Conservation (phyloP, 352 stramenopile genomes). For the Globisporangium cystogenes region DNA sequence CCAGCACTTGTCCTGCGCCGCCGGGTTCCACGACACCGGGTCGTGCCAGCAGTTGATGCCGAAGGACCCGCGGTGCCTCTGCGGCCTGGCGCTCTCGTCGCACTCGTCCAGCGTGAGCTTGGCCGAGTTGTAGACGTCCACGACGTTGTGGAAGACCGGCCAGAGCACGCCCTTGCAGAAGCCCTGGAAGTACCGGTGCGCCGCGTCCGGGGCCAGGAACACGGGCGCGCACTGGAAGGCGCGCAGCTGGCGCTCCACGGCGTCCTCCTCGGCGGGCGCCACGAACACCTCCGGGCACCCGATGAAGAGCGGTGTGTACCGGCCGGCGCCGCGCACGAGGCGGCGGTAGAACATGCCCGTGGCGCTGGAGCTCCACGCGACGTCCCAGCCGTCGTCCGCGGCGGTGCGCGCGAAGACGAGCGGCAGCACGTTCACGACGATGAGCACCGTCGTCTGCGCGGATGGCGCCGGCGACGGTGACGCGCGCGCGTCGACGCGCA, state of each 20-base stretch:
- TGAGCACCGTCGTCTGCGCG: constrained; percentile 51
- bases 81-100: background rate
- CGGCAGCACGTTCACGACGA: constrained; percentile 77
- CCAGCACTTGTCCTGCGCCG: constrained; percentile 73
- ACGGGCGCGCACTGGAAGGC: constrained; percentile 94
- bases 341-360: constrained; percentile 77
- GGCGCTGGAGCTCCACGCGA: constrained; percentile 69
- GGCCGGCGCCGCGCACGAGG: constrained; percentile 41
- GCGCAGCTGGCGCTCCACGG: constrained; percentile 72
- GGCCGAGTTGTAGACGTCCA: constrained; percentile 93
- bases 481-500: background rate
- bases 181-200: constrained; percentile 84
- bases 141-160: constrained; percentile 96
- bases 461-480: too few species aligned
- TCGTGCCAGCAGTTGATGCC: constrained; percentile 35
- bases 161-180: constrained; percentile 98
- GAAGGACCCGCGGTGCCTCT: constrained; percentile 6
- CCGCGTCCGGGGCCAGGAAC: constrained; percentile 88
- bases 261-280: constrained; percentile 40
- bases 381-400: constrained; percentile 34
- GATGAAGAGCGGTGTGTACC: constrained; percentile 62
- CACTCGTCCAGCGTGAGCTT: constrained; percentile 53
- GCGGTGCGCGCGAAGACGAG: constrained; percentile 60
- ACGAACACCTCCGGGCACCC: constrained; percentile 76
- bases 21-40: constrained; percentile 73